A percentile compares a stretch with the other conserved stretches of the same genome.
These are phyloP conservation scores for Diospyros kaki DNA, from an alignment of 148 eudicot genomes.

Conservation along the genomic window DNA sequence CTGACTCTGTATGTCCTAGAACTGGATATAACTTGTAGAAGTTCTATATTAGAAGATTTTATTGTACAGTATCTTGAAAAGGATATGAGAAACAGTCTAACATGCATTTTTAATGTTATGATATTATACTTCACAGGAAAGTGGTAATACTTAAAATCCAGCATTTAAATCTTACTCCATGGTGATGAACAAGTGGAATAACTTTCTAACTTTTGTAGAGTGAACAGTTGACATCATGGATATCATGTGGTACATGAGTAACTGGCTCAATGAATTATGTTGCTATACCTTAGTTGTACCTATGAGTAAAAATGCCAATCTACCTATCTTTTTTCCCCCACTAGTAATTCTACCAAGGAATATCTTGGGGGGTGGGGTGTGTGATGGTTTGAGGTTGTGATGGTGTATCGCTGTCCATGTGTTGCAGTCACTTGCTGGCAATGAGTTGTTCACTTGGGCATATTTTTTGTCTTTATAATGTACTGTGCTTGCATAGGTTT, in stretches of 20 bases:
- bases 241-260: background rate
- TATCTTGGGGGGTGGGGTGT: no score
- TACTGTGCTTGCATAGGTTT: no score
- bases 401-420: no score
- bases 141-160: background rate
- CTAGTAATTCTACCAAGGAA: background rate
- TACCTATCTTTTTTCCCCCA: background rate
- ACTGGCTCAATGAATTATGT: background rate
- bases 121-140: background rate
- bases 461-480: no score
- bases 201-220: no score
- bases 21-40: background rate
- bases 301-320: background rate
- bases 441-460: no score
- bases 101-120: background rate
- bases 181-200: no score
- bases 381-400: no score
- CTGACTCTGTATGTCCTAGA: background rate
- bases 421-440: no score
- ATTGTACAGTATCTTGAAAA: background rate
- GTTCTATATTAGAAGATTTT: no score
- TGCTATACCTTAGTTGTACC: background rate
- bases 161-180: no score
- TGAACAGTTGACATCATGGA: no score
- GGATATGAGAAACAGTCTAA: background rate